Evolutionary conservation across 805 yeast genomes (phyloP), one percentile per base, ranked within the genome.

Genomic region (Sugiyamaella lignohabitans): DNA sequence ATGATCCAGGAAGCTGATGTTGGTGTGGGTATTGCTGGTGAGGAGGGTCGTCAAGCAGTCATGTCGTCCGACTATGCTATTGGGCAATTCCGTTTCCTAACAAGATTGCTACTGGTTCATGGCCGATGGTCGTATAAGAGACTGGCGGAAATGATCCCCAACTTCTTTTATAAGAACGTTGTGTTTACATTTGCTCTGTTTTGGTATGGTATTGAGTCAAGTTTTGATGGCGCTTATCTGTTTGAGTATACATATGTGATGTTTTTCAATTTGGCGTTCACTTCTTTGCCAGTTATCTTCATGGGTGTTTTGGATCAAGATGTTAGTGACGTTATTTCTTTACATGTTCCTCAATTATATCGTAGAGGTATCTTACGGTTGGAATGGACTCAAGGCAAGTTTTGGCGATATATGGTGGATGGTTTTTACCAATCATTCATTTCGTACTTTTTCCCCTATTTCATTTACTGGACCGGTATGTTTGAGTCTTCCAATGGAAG

Each of bases 1-100:
- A 84, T 84, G 94, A 85, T 84, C 51, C 94, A 85, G 59, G 83
- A 85, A 24, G 91, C 94, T 3, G 81, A 85, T 61, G 81, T 84
- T 19, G 94, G 94, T 49, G 80, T 84, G 34, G 94, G 94, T 51
- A 85, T 84, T 57, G 91, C 89, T 2, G 94, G 94, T 53, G 91
- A 82, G 58, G 94, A 84, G 65, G 94, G 94, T 46, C 66, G 94
- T 40, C 91, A 84, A 59, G 94, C 94, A 1, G 93, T 79, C 4
- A 84, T 84, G 94, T 79, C 87, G 1, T 80, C 91, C 0, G 94
- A 84, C 66, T 85, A 83, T 62, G 91, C 88, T 2, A 70, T 84
- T 59, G 94, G 89, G 3, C 91, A 85, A 62, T 84, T 84, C 69
- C 65, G 87, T 51, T 85, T 72, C 63, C 64, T 84, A 53, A 73